A percentile compares a stretch with the other conserved stretches of the same genome.
phyloP scores from a whole-genome alignment of 306 rosid genomes.

The Cucumis cinereus region DNA sequence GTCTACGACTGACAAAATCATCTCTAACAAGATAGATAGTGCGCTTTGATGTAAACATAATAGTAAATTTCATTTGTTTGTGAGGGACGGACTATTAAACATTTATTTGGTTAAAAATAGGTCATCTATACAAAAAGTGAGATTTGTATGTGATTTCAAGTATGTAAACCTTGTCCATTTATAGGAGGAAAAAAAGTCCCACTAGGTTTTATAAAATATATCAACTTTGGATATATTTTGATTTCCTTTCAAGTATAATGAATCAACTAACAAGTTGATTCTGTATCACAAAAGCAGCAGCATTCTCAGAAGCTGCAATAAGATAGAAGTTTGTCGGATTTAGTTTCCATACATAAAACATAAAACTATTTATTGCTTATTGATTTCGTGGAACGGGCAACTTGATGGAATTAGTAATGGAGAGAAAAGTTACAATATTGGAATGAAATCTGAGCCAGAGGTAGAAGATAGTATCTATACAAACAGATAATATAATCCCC shows the following conservation, averaged over 20 bases:
- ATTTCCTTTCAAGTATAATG: neutral
- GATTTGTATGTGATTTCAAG: too few relatives aligned
- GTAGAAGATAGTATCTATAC: conserved; percentile 14
- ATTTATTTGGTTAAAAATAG: too few relatives aligned
- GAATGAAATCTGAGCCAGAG: conserved; percentile 3
- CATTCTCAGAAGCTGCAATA: neutral
- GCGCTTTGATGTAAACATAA: too few relatives aligned
- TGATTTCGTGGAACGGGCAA: neutral
- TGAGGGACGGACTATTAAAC: too few relatives aligned
- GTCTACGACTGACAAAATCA: too few relatives aligned
- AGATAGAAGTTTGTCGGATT: neutral
- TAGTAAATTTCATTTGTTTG: too few relatives aligned
- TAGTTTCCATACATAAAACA: neutral
- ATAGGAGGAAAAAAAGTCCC: neutral
- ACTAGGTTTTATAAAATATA: neutral
- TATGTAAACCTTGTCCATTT: neutral
- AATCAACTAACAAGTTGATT: neutral
- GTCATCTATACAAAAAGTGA: too few relatives aligned
- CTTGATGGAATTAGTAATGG: neutral
- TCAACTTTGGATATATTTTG: neutral
- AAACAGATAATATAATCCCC: conserved; percentile 5
- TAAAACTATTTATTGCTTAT: neutral
- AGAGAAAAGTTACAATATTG: conserved; percentile 1
- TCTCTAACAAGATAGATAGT: too few relatives aligned
- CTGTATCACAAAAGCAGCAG: neutral